Evolutionary conservation across 2,329 filamentous ascomycete species (phyloP).

Genomic region (Trichoderma asperellum): DNA sequence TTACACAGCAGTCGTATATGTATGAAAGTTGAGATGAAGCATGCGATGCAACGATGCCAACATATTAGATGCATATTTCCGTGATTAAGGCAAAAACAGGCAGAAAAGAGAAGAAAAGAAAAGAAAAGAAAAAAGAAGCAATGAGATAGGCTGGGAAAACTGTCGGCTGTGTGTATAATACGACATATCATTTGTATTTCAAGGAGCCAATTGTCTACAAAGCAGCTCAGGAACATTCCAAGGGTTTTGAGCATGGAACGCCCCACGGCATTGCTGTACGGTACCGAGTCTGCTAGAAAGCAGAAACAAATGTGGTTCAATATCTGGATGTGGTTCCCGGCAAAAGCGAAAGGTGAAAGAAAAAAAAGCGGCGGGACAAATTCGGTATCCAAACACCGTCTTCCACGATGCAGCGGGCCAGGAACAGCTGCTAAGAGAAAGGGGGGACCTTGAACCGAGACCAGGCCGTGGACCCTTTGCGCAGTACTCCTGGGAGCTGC

Average conservation of each 20-base stretch:
- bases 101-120: not conserved
- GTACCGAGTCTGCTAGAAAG: not conserved
- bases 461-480: conserved; percentile 22
- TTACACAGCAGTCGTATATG: conserved; percentile 24
- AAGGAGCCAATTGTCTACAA: not conserved
- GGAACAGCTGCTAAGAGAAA: conserved; percentile 2
- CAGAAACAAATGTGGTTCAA: not conserved
- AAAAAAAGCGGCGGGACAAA: not conserved
- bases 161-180: not conserved
- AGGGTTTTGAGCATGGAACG: not conserved
- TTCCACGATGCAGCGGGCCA: conserved; percentile 9
- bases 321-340: not conserved
- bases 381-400: conserved; percentile 9
- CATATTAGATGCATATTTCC: not conserved
- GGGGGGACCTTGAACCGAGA: not conserved
- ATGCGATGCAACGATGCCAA: not conserved
- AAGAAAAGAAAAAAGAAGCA: not conserved
- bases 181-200: not conserved
- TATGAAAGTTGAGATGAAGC: conserved; percentile 3
- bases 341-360: not conserved
- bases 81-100: not conserved
- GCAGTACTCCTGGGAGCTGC: conserved; percentile 15
- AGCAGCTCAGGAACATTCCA: not conserved
- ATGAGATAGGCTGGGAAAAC: not conserved
- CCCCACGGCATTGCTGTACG: not conserved